phyloP scores from a whole-genome alignment of 1,139 yeast species.

The Saccharomyces hybrid region DNA sequence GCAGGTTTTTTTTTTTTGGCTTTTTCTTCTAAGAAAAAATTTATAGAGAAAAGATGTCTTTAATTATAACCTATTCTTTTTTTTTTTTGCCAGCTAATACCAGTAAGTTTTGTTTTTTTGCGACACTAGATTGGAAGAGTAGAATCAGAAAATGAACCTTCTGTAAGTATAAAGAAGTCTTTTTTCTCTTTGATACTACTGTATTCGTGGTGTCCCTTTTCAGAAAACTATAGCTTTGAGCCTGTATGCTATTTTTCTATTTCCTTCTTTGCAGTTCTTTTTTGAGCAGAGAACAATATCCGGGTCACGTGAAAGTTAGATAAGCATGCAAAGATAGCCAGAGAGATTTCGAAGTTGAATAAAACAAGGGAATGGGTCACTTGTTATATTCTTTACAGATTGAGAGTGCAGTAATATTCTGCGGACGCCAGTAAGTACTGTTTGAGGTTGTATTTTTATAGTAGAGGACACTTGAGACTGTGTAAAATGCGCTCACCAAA shows the following conservation, averaged over 20 bases:
- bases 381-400: neutral
- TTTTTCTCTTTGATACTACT: neutral
- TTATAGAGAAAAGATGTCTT: neutral
- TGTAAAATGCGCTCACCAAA: neutral
- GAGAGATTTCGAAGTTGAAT: neutral
- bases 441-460: neutral
- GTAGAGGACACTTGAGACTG: neutral
- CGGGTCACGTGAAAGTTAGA: neutral
- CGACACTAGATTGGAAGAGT: neutral
- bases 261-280: neutral
- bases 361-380: neutral
- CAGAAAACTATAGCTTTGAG: neutral
- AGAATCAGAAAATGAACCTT: neutral
- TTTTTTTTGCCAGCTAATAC: neutral
- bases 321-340: constrained; percentile 1
- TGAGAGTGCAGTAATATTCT: neutral
- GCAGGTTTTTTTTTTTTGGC: no score
- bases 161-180: neutral
- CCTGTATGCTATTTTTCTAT: neutral
- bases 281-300: neutral
- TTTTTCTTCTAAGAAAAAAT: neutral
- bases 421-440: neutral
- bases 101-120: neutral
- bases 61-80: neutral
- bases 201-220: neutral